Evolutionary conservation across 148 eudicot genomes (phyloP).

Genomic region (Rhododendron vialii): DNA sequence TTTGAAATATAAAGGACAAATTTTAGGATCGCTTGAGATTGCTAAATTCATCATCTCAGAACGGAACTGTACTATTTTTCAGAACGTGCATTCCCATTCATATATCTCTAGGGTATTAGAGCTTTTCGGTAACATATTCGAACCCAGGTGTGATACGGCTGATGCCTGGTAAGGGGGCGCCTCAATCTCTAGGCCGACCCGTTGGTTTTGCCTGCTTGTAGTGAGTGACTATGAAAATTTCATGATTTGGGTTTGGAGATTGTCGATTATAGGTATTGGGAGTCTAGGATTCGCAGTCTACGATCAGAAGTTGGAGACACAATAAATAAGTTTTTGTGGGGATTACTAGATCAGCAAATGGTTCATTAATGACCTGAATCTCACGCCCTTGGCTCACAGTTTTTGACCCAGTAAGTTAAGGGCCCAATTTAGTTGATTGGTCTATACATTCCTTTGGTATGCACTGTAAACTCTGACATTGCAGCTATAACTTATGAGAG

Average conservation of each 20-base stretch:
- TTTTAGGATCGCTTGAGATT: neutral
- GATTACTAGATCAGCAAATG: neutral
- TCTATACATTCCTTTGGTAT: neutral
- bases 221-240: neutral
- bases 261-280: neutral
- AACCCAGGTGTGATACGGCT: neutral
- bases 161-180: neutral
- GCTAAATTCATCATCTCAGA: neutral
- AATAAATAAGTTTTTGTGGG: neutral
- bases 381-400: neutral
- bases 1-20: neutral
- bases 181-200: neutral
- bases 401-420: neutral
- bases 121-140: neutral
- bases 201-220: neutral
- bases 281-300: neutral
- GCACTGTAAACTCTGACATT: neutral
- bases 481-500: neutral
- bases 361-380: conserved; percentile 2
- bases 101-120: neutral
- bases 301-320: neutral
- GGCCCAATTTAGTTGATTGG: neutral
- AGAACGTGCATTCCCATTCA: neutral
- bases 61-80: neutral
- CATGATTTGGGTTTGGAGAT: conserved; percentile 1